Base-by-base conservation (phyloP, 148 eudicot species). In the Heliamphora exappendiculata region DNA sequence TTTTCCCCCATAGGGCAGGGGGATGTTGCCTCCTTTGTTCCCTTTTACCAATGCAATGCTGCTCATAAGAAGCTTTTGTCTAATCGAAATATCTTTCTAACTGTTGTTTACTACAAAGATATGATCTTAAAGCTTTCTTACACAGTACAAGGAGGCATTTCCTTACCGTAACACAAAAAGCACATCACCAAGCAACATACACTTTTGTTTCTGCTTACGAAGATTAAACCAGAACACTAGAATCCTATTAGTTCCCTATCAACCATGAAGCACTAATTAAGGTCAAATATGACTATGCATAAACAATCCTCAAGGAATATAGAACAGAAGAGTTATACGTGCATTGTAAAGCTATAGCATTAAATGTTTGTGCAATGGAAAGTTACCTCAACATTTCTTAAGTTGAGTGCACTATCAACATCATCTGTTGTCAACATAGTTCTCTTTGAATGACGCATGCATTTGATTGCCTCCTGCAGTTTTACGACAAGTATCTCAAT, bases 381-480 rank as follows among this genome's bases (percentile, higher is more conserved):
- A 78, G 66, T 51, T 76, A 90, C 94, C 91, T 90, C 94, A 76
- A 90, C 90, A 67, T 88, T 88, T 82, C 94, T 88, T 72, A 90
- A 78, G 78, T 78, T 80, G 66, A 90, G 87, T 39, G 94, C 91
- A 81, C 86, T 76, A 82, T 88, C 91, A 53, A 90, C 89, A 83
- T 90, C 94, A 84, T 88, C 94, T 31, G 91, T 85, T 0, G 90
- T 87, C 85, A 90, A 78, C 37, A 77, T 53, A 68, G 90, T 90
- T 80, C 91, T 82, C 82, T 84, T 90, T 13, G 94, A 90, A 77
- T 90, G 94, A 45, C 81, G 90, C 91, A 88, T 90, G 74, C 94
- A 90, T 81, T 90, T 90, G 67, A 88, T 90, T 60, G 91, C 91
- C 79, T 90, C 94, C 94, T 90, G 84, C 62, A 81, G 72, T 70